Evolutionary conservation across 768 basidiomycete species (phyloP).

Genomic region (Boletus subcaerulescens): DNA sequence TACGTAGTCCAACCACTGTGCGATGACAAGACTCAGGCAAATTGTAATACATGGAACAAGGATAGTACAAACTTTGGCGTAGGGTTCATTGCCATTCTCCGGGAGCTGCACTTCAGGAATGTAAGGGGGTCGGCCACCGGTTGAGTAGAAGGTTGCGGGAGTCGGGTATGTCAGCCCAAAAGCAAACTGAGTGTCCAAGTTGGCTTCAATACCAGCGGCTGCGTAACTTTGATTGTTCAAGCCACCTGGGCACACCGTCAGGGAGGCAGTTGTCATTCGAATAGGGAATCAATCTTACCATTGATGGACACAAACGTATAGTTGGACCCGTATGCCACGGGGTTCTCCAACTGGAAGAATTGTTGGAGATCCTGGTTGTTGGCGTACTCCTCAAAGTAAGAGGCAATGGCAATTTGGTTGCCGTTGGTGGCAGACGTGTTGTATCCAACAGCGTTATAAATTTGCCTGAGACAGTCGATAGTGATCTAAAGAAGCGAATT

Average conservation of each 20-base stretch:
- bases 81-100: constrained; percentile 49
- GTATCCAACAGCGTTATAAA: constrained; percentile 54
- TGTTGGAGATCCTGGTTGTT: constrained; percentile 50
- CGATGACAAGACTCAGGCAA: background rate
- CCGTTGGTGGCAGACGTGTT: constrained; percentile 37
- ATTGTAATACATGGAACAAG: background rate
- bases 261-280: background rate
- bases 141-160: constrained; percentile 57
- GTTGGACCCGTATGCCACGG: constrained; percentile 45
- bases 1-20: constrained; percentile 63
- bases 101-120: constrained; percentile 43
- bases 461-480: constrained; percentile 48
- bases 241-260: constrained; percentile 44
- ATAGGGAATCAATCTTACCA: constrained; percentile 37
- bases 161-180: constrained; percentile 64
- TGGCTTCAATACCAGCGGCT: constrained; percentile 59
- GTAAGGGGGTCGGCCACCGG: constrained; percentile 60
- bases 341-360: constrained; percentile 49
- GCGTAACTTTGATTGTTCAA: constrained; percentile 52
- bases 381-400: constrained; percentile 52
- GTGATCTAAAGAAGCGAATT: constrained; percentile 38
- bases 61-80: constrained; percentile 34
- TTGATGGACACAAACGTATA: constrained; percentile 56
- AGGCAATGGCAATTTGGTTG: constrained; percentile 54
- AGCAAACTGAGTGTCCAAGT: constrained; percentile 66